Evolutionary conservation across 371 early-diverging fungal species (phyloP).

Genomic region (Mucor saturninus): DNA sequence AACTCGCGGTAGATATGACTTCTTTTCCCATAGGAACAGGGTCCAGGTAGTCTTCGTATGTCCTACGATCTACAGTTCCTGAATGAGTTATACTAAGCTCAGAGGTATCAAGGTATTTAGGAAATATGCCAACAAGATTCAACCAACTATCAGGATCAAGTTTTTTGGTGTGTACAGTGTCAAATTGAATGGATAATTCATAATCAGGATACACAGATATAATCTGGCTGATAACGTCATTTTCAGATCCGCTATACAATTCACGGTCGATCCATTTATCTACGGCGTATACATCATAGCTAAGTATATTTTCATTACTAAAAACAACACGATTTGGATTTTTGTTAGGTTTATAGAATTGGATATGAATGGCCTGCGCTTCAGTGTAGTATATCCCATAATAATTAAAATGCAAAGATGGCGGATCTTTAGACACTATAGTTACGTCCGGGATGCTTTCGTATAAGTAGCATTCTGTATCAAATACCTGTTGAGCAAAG

Average conservation of each 20-base stretch:
- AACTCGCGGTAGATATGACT: slow-evolving; percentile 22
- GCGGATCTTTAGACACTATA: background rate
- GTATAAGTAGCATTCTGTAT: background rate
- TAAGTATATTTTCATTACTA: background rate
- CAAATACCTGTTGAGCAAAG: background rate
- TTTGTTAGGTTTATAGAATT: slow-evolving; percentile 4
- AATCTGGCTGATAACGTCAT: background rate
- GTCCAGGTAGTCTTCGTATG: background rate
- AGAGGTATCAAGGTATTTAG: slow-evolving; percentile 27
- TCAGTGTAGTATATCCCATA: background rate
- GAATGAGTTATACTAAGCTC: slow-evolving; percentile 26
- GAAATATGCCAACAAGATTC: slow-evolving; percentile 42
- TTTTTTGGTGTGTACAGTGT: background rate
- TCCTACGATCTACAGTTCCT: slow-evolving; percentile 14
- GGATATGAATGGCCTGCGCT: background rate
- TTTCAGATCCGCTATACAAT: too few relatives aligned
- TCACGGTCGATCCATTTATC: background rate
- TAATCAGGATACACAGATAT: background rate
- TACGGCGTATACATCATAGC: too few relatives aligned
- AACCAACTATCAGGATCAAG: slow-evolving; percentile 8
- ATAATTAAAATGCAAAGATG: background rate
- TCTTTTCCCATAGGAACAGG: background rate
- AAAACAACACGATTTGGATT: slow-evolving; percentile 1
- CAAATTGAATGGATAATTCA: background rate
- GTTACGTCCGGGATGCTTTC: background rate